Evolutionary conservation across 1,139 yeast species (phyloP), one percentile per base, ranked within the genome.

Genomic region (Nakaseomyces uthaithaninus): DNA sequence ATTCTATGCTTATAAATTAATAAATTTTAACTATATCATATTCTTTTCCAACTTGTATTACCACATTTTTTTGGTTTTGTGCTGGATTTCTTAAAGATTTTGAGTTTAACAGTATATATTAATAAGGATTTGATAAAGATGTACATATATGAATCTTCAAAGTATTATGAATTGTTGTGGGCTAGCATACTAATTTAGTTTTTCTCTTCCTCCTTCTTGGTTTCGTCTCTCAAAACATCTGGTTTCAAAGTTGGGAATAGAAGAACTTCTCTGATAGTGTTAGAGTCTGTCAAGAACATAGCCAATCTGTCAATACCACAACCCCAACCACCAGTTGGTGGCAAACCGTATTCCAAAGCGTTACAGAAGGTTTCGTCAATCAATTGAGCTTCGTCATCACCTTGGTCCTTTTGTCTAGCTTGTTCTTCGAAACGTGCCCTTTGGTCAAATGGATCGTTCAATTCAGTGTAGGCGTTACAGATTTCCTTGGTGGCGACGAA

Each of bases 321-420:
- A 59, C 98, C 98, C 97, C 97, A 91, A 56, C 98, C 98, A 65
- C 94, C 98, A 57, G 98, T 91, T 59, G 98, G 98, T 47, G 98
- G 98, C 60, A 91, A 75, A 66, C 98, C 98, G 67, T 86, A 91
- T 71, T 91, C 98, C 62, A 91, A 77, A 50, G 98, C 96, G 59
- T 89, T 85, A 72, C 94, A 83, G 87, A 91, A 91, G 48, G 86
- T 81, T 69, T 91, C 98, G 64, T 91, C 98, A 51, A 91, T 75
- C 67, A 87, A 65, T 71, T 91, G 98, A 45, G 96, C 98, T 71
- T 91, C 98, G 60, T 91, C 98, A 62, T 91, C 98, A 73, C 98
- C 98, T 68, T 87, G 96, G 54, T 73, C 97, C 74, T 91, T 91
- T 74, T 91, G 98, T 68, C 84, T 79, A 39, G 98, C 98, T 71